Conservation (phyloP, 495 filamentous ascomycete genomes). For the Daldinia decipiens region DNA sequence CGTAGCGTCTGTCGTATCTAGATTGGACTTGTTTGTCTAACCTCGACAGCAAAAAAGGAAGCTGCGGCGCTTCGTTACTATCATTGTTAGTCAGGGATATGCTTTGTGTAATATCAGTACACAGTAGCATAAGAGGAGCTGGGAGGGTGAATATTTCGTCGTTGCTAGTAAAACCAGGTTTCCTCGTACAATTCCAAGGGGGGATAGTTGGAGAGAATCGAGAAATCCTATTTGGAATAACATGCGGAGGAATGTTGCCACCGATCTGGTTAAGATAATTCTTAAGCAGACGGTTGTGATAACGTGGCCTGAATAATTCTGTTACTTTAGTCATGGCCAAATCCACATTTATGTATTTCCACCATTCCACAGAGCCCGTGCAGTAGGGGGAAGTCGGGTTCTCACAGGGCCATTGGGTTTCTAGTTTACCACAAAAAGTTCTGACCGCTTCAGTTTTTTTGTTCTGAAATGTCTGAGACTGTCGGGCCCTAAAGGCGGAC, state of each 20-base stretch:
- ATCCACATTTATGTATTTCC: slow-evolving; percentile 26
- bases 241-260: not conserved
- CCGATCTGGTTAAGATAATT: slow-evolving; percentile 22
- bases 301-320: slow-evolving; percentile 48
- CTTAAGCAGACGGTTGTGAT: slow-evolving; percentile 46
- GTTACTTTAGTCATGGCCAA: slow-evolving; percentile 33
- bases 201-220: not conserved
- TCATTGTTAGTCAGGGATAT: not conserved
- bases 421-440: slow-evolving; percentile 32
- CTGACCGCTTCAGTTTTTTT: not conserved
- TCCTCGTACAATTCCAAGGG: not conserved
- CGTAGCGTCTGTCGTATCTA: slow-evolving; percentile 42
- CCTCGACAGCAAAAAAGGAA: slow-evolving; percentile 13
- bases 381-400: not conserved
- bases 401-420: slow-evolving; percentile 47
- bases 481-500: not conserved
- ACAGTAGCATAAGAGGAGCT: slow-evolving; percentile 8
- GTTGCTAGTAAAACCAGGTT: slow-evolving; percentile 8
- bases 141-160: slow-evolving; percentile 20
- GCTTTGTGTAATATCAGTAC: not conserved
- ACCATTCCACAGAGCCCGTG: not conserved
- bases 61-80: not conserved
- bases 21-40: slow-evolving; percentile 14
- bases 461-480: not conserved
- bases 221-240: not conserved